Evolutionary conservation across 768 basidiomycete species (phyloP).

Genomic region (Amanita muscaria): DNA sequence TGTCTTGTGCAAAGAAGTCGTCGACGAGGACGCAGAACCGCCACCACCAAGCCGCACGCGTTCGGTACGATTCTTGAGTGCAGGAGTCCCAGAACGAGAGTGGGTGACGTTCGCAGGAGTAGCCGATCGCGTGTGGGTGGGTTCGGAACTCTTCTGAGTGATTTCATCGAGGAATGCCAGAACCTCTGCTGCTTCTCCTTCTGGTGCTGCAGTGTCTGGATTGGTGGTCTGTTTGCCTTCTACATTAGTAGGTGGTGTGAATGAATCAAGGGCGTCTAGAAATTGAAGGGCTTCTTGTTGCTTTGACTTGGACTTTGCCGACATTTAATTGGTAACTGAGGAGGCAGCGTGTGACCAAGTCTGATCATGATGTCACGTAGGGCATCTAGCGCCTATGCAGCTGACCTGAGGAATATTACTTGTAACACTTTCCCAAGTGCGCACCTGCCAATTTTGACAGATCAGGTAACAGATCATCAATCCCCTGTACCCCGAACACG

Average conservation of each 20-base stretch:
- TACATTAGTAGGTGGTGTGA: slow-evolving; percentile 33
- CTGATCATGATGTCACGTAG: no score
- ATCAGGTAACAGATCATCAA: no score
- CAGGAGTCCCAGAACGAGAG: slow-evolving; percentile 65
- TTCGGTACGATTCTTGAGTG: slow-evolving; percentile 66
- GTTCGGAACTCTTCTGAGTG: slow-evolving; percentile 82
- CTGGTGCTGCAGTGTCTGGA: slow-evolving; percentile 18
- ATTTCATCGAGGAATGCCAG: slow-evolving; percentile 93
- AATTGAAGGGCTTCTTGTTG: slow-evolving; percentile 86
- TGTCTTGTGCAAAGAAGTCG: slow-evolving; percentile 28
- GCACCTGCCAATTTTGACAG: no score
- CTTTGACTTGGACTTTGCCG: slow-evolving; percentile 60
- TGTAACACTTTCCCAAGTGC: no score
- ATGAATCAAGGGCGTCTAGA: slow-evolving; percentile 89
- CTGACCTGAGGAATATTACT: background rate
- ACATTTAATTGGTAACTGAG: no score
- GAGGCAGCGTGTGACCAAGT: no score
- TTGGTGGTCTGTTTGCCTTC: slow-evolving; percentile 10
- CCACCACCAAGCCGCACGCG: slow-evolving; percentile 59
- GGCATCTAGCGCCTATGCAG: no score
- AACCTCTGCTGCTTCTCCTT: slow-evolving; percentile 68
- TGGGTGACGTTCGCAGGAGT: slow-evolving; percentile 25
- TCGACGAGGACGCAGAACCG: slow-evolving; percentile 36
- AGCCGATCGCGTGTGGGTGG: slow-evolving; percentile 42
- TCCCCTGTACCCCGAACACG: no score